Evolutionary conservation across 2,329 filamentous ascomycete genomes (phyloP).

Genomic region (Xylogone sp.): DNA sequence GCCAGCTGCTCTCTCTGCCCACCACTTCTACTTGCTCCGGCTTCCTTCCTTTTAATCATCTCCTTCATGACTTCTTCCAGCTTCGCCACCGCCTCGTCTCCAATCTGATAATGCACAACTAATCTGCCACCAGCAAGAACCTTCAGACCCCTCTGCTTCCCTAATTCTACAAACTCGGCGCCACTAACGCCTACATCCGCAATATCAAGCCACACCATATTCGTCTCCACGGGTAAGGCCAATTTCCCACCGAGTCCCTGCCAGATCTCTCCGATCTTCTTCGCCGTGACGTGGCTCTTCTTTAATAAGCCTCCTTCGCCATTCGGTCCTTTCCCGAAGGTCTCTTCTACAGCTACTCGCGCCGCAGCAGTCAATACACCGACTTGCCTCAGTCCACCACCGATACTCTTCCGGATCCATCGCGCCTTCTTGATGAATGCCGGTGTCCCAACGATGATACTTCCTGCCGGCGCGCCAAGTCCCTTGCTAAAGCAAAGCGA

Average conservation of each 20-base stretch:
- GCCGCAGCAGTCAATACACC: conserved; percentile 75
- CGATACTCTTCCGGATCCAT: conserved; percentile 78
- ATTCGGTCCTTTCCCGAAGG: conserved; percentile 57
- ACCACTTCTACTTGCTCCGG: not conserved
- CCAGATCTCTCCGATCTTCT: conserved; percentile 59
- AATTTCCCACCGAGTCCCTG: conserved; percentile 56
- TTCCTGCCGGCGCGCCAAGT: conserved; percentile 76
- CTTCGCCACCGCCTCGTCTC: conserved; percentile 51
- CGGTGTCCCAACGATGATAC: conserved; percentile 62
- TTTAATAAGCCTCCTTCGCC: conserved; percentile 60
- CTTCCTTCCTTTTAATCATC: conserved; percentile 14
- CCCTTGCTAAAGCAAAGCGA: conserved; percentile 81
- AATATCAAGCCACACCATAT: conserved; percentile 72
- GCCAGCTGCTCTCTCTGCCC: conserved; percentile 12
- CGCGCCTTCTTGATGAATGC: conserved; percentile 58
- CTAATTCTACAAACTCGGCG: conserved; percentile 50
- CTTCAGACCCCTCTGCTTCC: conserved; percentile 53
- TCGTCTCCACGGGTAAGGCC: conserved; percentile 60
- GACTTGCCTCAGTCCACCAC: conserved; percentile 72
- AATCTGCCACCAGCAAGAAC: conserved; percentile 51
- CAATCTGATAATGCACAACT: conserved; percentile 68
- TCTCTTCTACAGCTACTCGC: conserved; percentile 73
- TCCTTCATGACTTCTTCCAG: conserved; percentile 43
- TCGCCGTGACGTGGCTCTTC: conserved; percentile 58
- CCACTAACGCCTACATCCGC: conserved; percentile 47